A percentile compares a stretch with the other conserved stretches of the same genome.
Evolutionary conservation across 805 yeast species (phyloP).

Genomic region (Metschnikowia lochheadii): DNA sequence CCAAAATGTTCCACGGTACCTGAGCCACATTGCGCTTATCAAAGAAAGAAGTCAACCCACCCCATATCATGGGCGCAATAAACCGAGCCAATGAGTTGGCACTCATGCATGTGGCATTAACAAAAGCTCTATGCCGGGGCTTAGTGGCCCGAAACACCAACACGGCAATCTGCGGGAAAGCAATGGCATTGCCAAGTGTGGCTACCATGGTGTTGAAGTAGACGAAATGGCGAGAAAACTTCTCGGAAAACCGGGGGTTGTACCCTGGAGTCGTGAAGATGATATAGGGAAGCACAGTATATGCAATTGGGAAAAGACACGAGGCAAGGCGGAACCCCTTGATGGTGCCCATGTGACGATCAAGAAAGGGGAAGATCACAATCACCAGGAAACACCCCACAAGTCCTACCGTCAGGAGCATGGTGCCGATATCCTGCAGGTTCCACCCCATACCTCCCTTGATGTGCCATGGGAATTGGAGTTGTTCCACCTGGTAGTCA

Average conservation of each 20-base stretch:
- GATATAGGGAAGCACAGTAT: slow-evolving; percentile 44
- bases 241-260: slow-evolving; percentile 24
- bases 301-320: slow-evolving; percentile 42
- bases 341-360: slow-evolving; percentile 44
- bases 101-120: slow-evolving; percentile 56
- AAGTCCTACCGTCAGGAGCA: slow-evolving; percentile 51
- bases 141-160: slow-evolving; percentile 53
- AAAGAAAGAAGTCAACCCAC: slow-evolving; percentile 34
- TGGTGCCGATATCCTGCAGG: slow-evolving; percentile 45
- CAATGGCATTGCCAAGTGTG: slow-evolving; percentile 41
- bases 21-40: slow-evolving; percentile 24
- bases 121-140: slow-evolving; percentile 51
- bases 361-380: slow-evolving; percentile 49
- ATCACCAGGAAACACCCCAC: slow-evolving; percentile 48
- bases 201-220: slow-evolving; percentile 25
- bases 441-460: slow-evolving; percentile 51
- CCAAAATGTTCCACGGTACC: slow-evolving; percentile 31
- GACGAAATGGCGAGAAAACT: slow-evolving; percentile 19
- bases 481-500: slow-evolving; percentile 18
- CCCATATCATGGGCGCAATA: slow-evolving; percentile 56
- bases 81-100: slow-evolving; percentile 53
- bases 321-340: slow-evolving; percentile 40
- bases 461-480: slow-evolving; percentile 45
- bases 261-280: slow-evolving; percentile 39
- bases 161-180: slow-evolving; percentile 51